Evolutionary conservation across 306 rosid genomes (phyloP), one percentile per base, ranked within the genome.

Genomic region (Begonia peltatifolia): DNA sequence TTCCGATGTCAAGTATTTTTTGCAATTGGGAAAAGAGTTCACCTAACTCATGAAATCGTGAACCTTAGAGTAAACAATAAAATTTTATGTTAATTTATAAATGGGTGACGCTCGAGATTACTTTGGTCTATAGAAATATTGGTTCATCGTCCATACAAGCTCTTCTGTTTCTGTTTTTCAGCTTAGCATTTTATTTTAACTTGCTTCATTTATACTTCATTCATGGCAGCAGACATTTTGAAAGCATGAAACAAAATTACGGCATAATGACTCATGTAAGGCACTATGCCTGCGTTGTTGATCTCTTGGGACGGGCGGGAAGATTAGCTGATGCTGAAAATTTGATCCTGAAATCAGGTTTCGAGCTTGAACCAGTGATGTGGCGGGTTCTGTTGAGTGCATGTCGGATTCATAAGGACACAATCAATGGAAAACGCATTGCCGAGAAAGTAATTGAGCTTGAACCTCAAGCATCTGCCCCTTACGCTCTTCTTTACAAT

Each of bases 371-470:
- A 57, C 80, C 87, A 2, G 80, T 73, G 63, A 30, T 74, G 65
- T 76, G 87, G 87, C 72, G 81, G 48, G 74, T 83, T 60, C 62
- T 80, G 56, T 53, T 76, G 30, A 69, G 80, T 63, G 87, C 87
- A 52, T 76, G 87, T 62, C 60, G 75, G 67, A 69, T 76, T 53
- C 61, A 76, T 51, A 71, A 63, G 55, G 76, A 80, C 59, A 60
- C 64, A 60, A 42, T 41, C 53, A 64, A 64, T 44, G 87, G 76
- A 52, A 61, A 73, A 42, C 62, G 14, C 48, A 63, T 66, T 44
- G 87, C 80, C 8, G 66, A 68, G 41, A 76, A 47, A 71, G 52
- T 80, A 64, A 76, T 76, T 47, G 68, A 76, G 63, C 79, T 76
- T 35, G 87, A 80, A 57, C 79, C 87, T 63, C 59, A 13, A 15